Evolutionary conservation across 148 eudicot genomes (phyloP).

Genomic region (Rheum nobile): DNA sequence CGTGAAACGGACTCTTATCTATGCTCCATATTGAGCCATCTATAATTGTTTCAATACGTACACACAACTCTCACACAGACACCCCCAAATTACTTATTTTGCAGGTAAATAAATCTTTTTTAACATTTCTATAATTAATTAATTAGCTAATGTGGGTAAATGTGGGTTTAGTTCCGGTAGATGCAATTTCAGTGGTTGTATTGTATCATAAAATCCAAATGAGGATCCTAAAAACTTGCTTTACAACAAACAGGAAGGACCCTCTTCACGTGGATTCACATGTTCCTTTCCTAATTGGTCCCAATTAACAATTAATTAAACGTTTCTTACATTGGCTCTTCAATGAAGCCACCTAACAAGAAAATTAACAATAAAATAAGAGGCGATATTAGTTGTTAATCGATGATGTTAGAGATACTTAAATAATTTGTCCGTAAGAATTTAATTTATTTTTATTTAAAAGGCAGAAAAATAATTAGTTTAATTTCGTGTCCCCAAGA

Average conservation of each 20-base stretch:
- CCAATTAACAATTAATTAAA: background rate
- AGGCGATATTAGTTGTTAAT: background rate
- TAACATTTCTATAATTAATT: too few relatives aligned
- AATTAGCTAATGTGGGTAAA: too few relatives aligned
- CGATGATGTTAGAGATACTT: background rate
- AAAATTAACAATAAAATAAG: background rate
- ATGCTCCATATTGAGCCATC: too few relatives aligned
- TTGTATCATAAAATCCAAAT: background rate
- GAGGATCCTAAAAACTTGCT: background rate
- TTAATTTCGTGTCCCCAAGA: background rate
- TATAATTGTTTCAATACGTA: too few relatives aligned
- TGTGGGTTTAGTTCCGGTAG: background rate
- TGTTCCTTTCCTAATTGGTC: background rate
- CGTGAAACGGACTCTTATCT: too few relatives aligned
- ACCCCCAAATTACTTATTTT: too few relatives aligned
- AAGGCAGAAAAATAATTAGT: too few relatives aligned
- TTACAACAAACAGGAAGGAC: background rate
- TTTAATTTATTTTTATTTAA: too few relatives aligned
- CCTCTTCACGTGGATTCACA: slow-evolving; percentile 1
- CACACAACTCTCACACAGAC: too few relatives aligned
- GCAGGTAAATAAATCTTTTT: too few relatives aligned
- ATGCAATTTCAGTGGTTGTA: background rate
- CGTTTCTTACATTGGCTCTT: background rate
- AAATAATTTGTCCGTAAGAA: background rate
- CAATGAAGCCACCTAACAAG: background rate